Evolutionary conservation across 495 filamentous ascomycete genomes (phyloP).

Genomic region (Talaromyces thailandensis): DNA sequence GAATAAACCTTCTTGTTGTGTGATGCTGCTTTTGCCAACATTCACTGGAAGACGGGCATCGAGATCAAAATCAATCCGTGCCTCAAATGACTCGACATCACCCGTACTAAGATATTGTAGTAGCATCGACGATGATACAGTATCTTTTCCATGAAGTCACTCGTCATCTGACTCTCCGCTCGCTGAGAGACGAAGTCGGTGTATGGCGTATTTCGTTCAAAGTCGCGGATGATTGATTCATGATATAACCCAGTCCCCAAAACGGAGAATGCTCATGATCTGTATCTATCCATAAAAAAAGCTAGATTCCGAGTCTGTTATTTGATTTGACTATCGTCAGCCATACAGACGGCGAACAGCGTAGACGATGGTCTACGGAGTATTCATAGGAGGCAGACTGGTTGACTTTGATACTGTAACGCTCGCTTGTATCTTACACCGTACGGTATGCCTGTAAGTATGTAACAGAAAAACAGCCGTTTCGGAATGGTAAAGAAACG

Average conservation of each 20-base stretch:
- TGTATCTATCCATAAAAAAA: not conserved
- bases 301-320: not conserved
- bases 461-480: not conserved
- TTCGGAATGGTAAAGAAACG: not conserved
- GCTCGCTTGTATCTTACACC: not conserved
- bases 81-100: not conserved
- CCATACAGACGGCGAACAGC: not conserved
- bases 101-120: not conserved
- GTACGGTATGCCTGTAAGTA: not conserved
- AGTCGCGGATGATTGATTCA: not conserved
- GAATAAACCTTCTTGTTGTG: not conserved
- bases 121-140: not conserved
- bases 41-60: not conserved
- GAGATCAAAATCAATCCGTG: not conserved
- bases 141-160: not conserved
- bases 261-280: not conserved
- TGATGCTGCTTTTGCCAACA: not conserved
- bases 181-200: not conserved
- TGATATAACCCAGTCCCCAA: not conserved
- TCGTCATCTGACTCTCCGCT: not conserved
- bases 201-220: not conserved
- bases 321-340: not conserved
- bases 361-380: not conserved
- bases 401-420: not conserved
- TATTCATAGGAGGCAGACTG: not conserved